Evolutionary conservation across 2,329 filamentous ascomycete genomes (phyloP).

Genomic region (Aspergillus ruber): DNA sequence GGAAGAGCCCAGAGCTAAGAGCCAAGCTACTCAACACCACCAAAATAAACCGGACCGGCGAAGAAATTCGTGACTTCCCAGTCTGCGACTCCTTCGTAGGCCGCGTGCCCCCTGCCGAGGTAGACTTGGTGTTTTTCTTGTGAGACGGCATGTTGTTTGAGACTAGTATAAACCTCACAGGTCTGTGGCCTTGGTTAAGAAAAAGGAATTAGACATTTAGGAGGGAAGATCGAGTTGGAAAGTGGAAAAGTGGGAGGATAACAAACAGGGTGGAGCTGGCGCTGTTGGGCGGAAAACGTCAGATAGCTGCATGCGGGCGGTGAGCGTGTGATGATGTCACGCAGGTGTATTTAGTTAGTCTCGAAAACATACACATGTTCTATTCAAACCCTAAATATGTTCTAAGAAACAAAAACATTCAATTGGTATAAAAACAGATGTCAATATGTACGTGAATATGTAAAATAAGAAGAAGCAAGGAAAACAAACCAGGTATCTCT

Average conservation of each 20-base stretch:
- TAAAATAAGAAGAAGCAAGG: too few relatives aligned
- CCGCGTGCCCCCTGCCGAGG: slow-evolving; percentile 4
- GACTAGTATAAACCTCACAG: background rate
- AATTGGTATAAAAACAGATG: background rate
- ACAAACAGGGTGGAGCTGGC: slow-evolving; percentile 3
- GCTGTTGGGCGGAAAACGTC: slow-evolving; percentile 1
- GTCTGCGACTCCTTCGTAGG: background rate
- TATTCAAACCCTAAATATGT: too few relatives aligned
- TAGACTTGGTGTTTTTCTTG: slow-evolving; percentile 15
- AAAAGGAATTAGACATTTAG: background rate
- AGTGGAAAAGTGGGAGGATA: background rate
- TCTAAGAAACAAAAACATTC: background rate
- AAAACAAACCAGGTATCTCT: background rate
- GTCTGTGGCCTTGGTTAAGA: background rate
- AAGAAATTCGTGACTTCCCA: slow-evolving; percentile 17
- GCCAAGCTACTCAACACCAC: slow-evolving; percentile 50
- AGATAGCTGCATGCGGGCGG: slow-evolving; percentile 16
- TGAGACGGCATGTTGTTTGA: slow-evolving; percentile 11
- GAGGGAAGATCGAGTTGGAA: slow-evolving; percentile 1
- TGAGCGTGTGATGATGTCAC: slow-evolving; percentile 34
- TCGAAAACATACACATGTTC: too few relatives aligned
- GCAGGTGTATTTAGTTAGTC: background rate
- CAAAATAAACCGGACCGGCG: slow-evolving; percentile 38
- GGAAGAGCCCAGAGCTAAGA: slow-evolving; percentile 60
- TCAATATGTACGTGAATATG: slow-evolving; percentile 1